Conservation (phyloP, 2,329 filamentous ascomycete species). For the Clathrospora elynae region DNA sequence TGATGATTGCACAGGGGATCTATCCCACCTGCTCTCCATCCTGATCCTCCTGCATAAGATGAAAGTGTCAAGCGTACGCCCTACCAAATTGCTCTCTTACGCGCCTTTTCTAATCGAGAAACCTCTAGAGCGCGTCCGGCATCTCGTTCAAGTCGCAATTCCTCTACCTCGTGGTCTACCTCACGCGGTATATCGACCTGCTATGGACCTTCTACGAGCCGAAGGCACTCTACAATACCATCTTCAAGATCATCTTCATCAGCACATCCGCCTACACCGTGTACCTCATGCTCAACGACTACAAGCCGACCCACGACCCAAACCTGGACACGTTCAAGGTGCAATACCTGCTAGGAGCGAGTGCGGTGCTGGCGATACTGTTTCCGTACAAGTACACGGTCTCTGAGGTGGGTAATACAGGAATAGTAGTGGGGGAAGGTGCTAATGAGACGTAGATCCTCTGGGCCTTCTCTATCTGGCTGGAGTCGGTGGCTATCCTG, state of each 20-base stretch:
- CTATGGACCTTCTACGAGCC: constrained; percentile 82
- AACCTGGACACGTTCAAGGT: constrained; percentile 98
- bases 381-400: constrained; percentile 84
- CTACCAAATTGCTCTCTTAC: constrained; percentile 5
- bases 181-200: constrained; percentile 89
- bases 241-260: constrained; percentile 97
- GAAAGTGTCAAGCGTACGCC: constrained; percentile 77
- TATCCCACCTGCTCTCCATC: constrained; percentile 94
- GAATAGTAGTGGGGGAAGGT: background rate
- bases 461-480: constrained; percentile 98
- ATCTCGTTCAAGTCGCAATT: constrained; percentile 99
- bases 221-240: constrained; percentile 76
- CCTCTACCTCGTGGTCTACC: constrained; percentile 90
- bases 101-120: constrained; percentile 22
- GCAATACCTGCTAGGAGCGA: constrained; percentile 86
- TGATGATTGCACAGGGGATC: constrained; percentile 69
- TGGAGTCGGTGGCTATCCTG: constrained; percentile 94
- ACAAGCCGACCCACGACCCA: constrained; percentile 95
- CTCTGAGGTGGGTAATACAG: constrained; percentile 59
- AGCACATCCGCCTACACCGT: constrained; percentile 88
- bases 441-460: constrained; percentile 66
- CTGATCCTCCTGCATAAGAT: constrained; percentile 97
- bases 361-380: constrained; percentile 76
- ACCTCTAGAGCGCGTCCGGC: constrained; percentile 83
- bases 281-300: constrained; percentile 97